Conservation (phyloP, 2,329 filamentous ascomycete genomes). For the Exophiala aquamarina region DNA sequence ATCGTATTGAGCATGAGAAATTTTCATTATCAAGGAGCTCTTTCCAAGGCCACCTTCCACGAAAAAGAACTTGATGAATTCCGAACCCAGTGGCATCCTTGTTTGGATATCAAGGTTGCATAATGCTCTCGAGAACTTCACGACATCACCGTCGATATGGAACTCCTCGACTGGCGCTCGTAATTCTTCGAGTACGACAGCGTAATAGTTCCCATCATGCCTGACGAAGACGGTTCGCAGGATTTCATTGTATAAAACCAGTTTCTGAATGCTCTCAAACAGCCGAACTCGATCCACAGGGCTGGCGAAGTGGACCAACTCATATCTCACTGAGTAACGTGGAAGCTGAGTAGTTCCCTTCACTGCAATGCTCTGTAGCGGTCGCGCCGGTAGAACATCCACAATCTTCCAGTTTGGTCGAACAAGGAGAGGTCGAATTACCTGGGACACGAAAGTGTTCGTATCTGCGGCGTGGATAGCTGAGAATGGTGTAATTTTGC, state of each 20-base stretch:
- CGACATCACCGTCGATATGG: constrained; percentile 52
- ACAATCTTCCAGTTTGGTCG: constrained; percentile 52
- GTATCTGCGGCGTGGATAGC: constrained; percentile 45
- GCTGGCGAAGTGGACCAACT: constrained; percentile 61
- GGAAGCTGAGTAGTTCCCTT: constrained; percentile 58
- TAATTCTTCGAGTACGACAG: constrained; percentile 60
- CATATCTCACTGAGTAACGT: constrained; percentile 63
- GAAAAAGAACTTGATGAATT: constrained; percentile 62
- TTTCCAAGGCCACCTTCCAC: constrained; percentile 43
- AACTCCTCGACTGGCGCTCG: constrained; percentile 53
- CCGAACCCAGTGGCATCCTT: constrained; percentile 57
- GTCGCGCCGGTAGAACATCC: constrained; percentile 59
- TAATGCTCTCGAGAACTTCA: constrained; percentile 53
- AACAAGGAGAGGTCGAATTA: constrained; percentile 52
- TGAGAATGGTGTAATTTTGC: constrained; percentile 49
- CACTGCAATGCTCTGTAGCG: constrained; percentile 61
- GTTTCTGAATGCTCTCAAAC: constrained; percentile 43
- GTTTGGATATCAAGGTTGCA: constrained; percentile 58
- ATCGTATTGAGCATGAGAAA: constrained; percentile 69
- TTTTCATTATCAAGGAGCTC: constrained; percentile 52
- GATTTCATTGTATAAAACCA: constrained; percentile 63
- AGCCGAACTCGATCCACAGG: constrained; percentile 51
- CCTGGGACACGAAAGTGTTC: constrained; percentile 45
- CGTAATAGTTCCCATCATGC: constrained; percentile 50
- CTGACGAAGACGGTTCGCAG: constrained; percentile 65